Evolutionary conservation across 345 rosid species (phyloP), one percentile per base, ranked within the genome.

Genomic region (Cardamine chenopodiifolia): DNA sequence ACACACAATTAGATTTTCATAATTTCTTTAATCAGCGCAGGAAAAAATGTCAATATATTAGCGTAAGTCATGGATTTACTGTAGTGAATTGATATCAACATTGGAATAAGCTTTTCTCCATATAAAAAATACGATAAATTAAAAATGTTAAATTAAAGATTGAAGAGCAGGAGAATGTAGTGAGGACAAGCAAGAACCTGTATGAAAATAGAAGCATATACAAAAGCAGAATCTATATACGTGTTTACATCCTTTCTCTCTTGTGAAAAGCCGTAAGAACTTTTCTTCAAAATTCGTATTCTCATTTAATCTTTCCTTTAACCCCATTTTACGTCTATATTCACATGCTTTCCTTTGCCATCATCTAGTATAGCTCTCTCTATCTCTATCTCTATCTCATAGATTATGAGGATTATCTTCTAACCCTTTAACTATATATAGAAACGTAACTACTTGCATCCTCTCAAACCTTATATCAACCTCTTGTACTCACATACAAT

Each of bases 311-410:
- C 71, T 54, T 64, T 65, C 57, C 57, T 55, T 73, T 17, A 65
- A 55, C 58, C 77, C 71, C 3, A 64, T 44, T 25, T 74, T 56
- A 35, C 78, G 78, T 74, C 78, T 58, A 66, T 14, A 48, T 74
- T 74, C 78, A 74, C 25, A 19, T 64, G n/a, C n/a, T n/a, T n/a
- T n/a, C n/a, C n/a, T n/a, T n/a, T 64, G 64, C 64, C 65, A 73
- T 73, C 58, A 44, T n/a, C 40, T 23, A 4, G 35, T 2, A 44
- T 23, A 7, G 32, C 18, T 49, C 17, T 34, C 17, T 32, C 4
- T n/a, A n/a, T n/a, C n/a, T n/a, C n/a, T 45, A 9, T 48, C n/a
- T n/a, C 34, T 47, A 0, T 47, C 17, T 58, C 67, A 7, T 17
- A 47, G 18, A 25, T n/a, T 4, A n/a, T 34, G 19, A 47, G n/a